A percentile compares a stretch with the other conserved stretches of the same genome.
Conservation (phyloP, 2,329 filamentous ascomycete species). For the Pseudogymnoascus verrucosus region DNA sequence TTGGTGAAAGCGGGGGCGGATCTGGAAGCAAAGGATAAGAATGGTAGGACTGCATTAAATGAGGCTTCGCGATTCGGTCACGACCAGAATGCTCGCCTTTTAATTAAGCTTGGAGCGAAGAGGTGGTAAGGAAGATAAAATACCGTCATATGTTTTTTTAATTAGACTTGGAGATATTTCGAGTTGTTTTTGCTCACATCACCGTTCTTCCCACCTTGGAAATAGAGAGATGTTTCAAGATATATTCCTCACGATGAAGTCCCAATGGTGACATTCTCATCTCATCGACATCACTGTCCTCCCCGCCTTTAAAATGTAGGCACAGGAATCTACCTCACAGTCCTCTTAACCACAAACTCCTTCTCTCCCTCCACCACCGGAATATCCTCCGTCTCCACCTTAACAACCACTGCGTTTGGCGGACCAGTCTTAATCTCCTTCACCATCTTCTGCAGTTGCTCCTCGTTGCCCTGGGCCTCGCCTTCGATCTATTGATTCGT, state of each 20-base stretch:
- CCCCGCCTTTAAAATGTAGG: neutral
- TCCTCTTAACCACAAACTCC: slow-evolving; percentile 44
- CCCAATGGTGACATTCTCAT: neutral
- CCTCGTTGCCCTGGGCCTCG: slow-evolving; percentile 69
- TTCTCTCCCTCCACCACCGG: slow-evolving; percentile 56
- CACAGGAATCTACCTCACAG: neutral
- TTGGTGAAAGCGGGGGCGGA: neutral
- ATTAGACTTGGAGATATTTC: neutral
- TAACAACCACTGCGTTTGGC: slow-evolving; percentile 59
- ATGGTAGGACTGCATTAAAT: neutral
- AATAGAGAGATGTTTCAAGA: neutral
- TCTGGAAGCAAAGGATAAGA: neutral
- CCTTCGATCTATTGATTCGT: slow-evolving; percentile 60
- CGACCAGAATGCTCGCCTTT: neutral
- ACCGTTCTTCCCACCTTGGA: neutral
- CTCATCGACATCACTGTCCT: neutral
- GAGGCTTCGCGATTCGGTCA: neutral
- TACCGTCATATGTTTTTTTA: neutral
- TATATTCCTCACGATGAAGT: neutral
- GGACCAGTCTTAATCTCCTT: slow-evolving; percentile 69
- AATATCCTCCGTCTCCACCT: slow-evolving; percentile 61
- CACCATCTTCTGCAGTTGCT: slow-evolving; percentile 58
- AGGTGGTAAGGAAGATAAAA: neutral
- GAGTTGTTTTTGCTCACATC: neutral
- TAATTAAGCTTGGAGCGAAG: neutral